phyloP scores from a whole-genome alignment of 306 rosid species.

The Sophora flavescens region DNA sequence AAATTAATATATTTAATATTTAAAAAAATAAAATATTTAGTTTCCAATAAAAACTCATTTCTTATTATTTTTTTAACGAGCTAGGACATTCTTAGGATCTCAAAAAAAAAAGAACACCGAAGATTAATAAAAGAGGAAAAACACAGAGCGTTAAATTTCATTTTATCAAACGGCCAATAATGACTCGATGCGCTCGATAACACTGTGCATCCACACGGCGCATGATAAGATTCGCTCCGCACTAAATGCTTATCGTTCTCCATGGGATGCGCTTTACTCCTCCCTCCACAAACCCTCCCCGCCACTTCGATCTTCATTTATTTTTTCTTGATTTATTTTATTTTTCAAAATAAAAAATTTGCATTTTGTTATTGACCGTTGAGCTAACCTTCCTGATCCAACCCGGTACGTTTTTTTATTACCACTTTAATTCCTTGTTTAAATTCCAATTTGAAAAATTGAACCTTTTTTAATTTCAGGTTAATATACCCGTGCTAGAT shows the following conservation, averaged over 20 bases:
- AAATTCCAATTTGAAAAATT: conserved; percentile 1
- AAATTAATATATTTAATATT: no score
- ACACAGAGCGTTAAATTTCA: no score
- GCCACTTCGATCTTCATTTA: conserved; percentile 52
- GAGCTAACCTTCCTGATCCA: conserved; percentile 12
- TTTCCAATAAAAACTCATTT: no score
- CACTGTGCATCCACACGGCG: conserved; percentile 51
- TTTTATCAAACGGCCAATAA: conserved; percentile 46
- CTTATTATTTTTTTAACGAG: no score
- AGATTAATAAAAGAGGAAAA: no score
- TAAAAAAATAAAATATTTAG: no score
- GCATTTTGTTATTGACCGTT: conserved; percentile 55
- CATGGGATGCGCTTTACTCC: conserved; percentile 66
- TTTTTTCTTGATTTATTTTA: conserved; percentile 4
- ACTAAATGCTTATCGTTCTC: conserved; percentile 57
- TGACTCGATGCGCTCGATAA: conserved; percentile 50
- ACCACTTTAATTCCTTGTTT: not conserved
- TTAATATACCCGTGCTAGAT: not conserved
- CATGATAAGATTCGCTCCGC: conserved; percentile 48
- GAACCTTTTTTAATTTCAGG: not conserved
- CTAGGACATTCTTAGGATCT: no score
- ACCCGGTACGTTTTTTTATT: conserved; percentile 39
- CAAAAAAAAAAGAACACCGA: no score
- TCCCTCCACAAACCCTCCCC: conserved; percentile 53
- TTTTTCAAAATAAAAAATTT: not conserved